Evolutionary conservation across 495 filamentous ascomycete species (phyloP).

Genomic region (Trichoderma gamsii): DNA sequence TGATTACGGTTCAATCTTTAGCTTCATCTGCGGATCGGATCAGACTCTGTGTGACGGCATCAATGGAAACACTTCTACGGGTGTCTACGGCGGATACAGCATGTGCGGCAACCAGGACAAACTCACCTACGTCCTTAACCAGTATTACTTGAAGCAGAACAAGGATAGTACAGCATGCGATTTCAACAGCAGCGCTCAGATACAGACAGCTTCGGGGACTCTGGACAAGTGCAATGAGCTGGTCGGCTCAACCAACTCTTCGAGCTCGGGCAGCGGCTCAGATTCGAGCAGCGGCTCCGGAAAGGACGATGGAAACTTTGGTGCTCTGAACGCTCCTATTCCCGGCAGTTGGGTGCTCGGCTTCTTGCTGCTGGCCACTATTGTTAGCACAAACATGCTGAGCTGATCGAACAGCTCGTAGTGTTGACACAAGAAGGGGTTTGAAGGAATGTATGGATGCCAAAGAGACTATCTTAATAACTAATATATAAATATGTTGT

Average conservation of each 20-base stretch:
- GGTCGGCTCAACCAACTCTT: conserved; percentile 41
- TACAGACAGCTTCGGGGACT: conserved; percentile 15
- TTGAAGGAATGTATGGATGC: background rate
- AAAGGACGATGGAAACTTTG: background rate
- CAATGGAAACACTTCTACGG: conserved; percentile 59
- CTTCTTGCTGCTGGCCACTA: background rate
- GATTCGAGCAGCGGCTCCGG: conserved; percentile 20
- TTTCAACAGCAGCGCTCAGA: conserved; percentile 49
- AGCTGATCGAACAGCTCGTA: background rate
- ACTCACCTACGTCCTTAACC: conserved; percentile 73
- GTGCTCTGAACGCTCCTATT: background rate
- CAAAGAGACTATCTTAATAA: too few relatives aligned
- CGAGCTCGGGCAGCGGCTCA: conserved; percentile 38
- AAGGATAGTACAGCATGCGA: conserved; percentile 56
- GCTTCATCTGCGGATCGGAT: conserved; percentile 60
- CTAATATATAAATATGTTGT: too few relatives aligned
- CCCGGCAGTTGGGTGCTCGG: background rate
- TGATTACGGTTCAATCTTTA: conserved; percentile 62
- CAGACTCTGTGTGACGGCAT: conserved; percentile 60
- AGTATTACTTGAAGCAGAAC: conserved; percentile 69
- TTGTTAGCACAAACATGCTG: background rate
- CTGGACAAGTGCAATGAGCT: conserved; percentile 27
- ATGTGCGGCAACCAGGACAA: conserved; percentile 78
- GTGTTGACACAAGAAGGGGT: background rate
- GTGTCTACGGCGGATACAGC: conserved; percentile 78